Conservation (phyloP, 1,284 basidiomycete species). For the Melampsora americana region DNA sequence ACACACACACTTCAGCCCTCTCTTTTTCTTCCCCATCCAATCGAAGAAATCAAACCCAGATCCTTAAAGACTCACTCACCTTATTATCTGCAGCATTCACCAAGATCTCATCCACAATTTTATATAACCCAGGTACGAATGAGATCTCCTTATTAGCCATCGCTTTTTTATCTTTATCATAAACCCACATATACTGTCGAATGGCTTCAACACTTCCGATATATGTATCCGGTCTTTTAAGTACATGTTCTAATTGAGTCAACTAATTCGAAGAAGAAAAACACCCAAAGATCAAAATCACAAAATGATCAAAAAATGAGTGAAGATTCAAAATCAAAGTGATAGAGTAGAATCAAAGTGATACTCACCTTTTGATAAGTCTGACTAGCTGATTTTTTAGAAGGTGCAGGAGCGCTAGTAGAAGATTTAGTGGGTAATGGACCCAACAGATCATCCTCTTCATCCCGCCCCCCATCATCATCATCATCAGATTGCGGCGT, state of each 20-base stretch:
- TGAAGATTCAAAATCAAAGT: neutral
- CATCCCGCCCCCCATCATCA: neutral
- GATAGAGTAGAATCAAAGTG: neutral
- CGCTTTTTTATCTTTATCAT: constrained; percentile 58
- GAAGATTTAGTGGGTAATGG: constrained; percentile 12
- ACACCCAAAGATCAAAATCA: too few species aligned
- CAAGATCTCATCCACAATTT: constrained; percentile 98
- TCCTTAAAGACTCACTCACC: constrained; percentile 58
- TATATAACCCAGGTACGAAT: constrained; percentile 97
- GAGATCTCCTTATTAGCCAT: constrained; percentile 63
- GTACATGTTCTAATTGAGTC: constrained; percentile 91
- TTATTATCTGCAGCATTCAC: constrained; percentile 99
- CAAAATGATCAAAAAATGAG: neutral
- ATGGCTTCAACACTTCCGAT: constrained; percentile 89
- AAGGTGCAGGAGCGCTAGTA: constrained; percentile 18
- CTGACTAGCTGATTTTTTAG: constrained; percentile 49
- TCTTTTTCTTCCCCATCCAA: too few species aligned
- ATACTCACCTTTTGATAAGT: constrained; percentile 49
- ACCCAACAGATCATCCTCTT: neutral
- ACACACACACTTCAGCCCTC: neutral
- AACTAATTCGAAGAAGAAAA: constrained; percentile 60
- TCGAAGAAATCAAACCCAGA: too few species aligned
- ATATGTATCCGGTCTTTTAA: constrained; percentile 95
- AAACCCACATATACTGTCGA: constrained; percentile 85
- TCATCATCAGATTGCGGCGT: neutral